A percentile compares a stretch with the other conserved stretches of the same genome.
phyloP scores from a whole-genome alignment of 495 filamentous ascomycete species.

The Aeminium ludgeri region DNA sequence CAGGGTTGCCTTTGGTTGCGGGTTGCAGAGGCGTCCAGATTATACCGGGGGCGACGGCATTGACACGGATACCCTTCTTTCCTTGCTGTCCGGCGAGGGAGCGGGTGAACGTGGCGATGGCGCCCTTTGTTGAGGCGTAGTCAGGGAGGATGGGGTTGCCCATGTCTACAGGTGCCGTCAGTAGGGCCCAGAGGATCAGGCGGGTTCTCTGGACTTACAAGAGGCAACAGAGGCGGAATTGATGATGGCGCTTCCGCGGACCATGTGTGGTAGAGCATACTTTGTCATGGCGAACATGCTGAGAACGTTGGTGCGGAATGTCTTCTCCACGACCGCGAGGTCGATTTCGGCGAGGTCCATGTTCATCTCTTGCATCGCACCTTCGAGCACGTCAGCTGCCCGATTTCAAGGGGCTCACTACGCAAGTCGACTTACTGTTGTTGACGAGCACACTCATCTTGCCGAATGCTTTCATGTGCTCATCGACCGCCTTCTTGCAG shows the following conservation, averaged over 20 bases:
- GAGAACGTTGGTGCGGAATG: conserved; percentile 42
- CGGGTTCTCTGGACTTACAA: not conserved
- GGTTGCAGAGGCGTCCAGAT: conserved; percentile 45
- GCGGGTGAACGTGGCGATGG: conserved; percentile 42
- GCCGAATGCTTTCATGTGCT: conserved; percentile 12
- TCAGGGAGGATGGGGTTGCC: conserved; percentile 39
- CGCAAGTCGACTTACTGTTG: conserved; percentile 5
- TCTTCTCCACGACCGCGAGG: conserved; percentile 33
- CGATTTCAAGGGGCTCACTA: not conserved
- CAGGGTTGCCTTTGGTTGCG: conserved; percentile 28
- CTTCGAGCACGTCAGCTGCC: not conserved
- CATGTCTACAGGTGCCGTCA: conserved; percentile 22
- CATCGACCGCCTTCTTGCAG: conserved; percentile 14
- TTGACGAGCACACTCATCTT: conserved; percentile 16
- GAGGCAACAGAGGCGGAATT: conserved; percentile 40
- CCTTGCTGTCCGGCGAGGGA: conserved; percentile 37
- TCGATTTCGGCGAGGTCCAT: conserved; percentile 36
- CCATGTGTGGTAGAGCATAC: conserved; percentile 26
- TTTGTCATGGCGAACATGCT: conserved; percentile 48
- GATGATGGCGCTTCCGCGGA: conserved; percentile 33
- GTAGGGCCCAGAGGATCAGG: not conserved
- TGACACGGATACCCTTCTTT: conserved; percentile 41
- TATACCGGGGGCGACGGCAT: conserved; percentile 41
- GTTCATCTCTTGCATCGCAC: conserved; percentile 25
- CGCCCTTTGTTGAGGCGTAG: conserved; percentile 46